phyloP scores from a whole-genome alignment of 2,329 filamentous ascomycete genomes.

The Paradendryphiella salina region DNA sequence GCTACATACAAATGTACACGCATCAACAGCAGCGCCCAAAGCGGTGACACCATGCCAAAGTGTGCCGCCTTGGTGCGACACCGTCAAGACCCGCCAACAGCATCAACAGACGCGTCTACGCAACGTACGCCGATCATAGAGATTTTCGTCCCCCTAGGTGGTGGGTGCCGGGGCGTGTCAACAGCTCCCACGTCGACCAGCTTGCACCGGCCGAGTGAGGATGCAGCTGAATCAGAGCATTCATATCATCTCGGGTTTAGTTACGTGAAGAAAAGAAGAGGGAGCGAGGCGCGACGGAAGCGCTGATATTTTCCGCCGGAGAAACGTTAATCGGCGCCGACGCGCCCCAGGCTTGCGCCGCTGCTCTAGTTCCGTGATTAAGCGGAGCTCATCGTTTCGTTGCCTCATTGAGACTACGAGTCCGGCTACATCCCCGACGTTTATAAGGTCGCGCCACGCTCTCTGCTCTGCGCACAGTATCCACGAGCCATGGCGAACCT shows the following conservation, averaged over 20 bases:
- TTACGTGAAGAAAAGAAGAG: constrained; percentile 61
- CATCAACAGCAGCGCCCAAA: background rate
- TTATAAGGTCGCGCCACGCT: constrained; percentile 27
- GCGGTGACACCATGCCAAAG: background rate
- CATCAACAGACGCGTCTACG: constrained; percentile 20
- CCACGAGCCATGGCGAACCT: constrained; percentile 48
- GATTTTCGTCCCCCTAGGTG: constrained; percentile 53
- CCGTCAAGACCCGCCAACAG: background rate
- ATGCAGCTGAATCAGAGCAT: constrained; percentile 61
- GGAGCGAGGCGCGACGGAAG: constrained; percentile 14
- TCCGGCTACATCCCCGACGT: constrained; percentile 24
- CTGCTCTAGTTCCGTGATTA: constrained; percentile 19
- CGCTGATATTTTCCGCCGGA: constrained; percentile 28
- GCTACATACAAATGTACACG: constrained; percentile 18
- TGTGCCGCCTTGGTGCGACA: background rate
- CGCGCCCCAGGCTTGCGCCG: constrained; percentile 12
- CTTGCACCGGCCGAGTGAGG: constrained; percentile 56
- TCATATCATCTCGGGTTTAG: constrained; percentile 80
- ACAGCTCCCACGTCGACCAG: constrained; percentile 54
- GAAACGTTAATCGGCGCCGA: constrained; percentile 17
- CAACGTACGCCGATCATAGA: constrained; percentile 52
- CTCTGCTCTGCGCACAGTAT: constrained; percentile 11
- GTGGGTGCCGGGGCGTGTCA: constrained; percentile 54
- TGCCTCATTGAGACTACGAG: constrained; percentile 30
- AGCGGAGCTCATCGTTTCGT: constrained; percentile 26